Evolutionary conservation across 2,329 filamentous ascomycete species (phyloP).

Genomic region (Beauveria bassiana): DNA sequence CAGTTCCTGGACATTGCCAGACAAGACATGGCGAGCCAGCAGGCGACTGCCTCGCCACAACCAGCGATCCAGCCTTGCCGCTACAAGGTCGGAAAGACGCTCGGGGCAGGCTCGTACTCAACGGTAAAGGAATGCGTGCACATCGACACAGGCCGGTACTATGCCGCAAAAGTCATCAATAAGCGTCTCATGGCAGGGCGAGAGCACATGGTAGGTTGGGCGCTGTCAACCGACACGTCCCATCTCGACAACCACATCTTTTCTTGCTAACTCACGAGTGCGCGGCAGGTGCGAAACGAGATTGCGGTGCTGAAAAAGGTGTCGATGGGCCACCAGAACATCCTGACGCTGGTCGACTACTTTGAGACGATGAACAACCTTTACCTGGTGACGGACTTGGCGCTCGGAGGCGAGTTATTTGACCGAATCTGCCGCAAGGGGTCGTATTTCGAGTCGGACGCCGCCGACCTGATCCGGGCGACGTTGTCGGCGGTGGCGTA

Average conservation of each 20-base stretch:
- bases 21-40: constrained; percentile 20
- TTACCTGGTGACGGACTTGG: constrained; percentile 94
- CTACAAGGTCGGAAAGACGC: constrained; percentile 97
- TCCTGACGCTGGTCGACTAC: constrained; percentile 94
- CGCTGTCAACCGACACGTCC: background rate
- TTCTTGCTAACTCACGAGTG: background rate
- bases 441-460: constrained; percentile 96
- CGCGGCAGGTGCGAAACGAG: constrained; percentile 77
- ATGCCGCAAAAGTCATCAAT: constrained; percentile 99
- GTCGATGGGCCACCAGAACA: constrained; percentile 99
- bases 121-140: constrained; percentile 99
- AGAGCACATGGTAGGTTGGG: constrained; percentile 79
- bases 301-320: constrained; percentile 95
- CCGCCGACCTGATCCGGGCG: constrained; percentile 87
- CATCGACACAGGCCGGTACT: constrained; percentile 94
- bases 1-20: background rate
- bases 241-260: background rate
- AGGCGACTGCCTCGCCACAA: constrained; percentile 18
- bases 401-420: constrained; percentile 92
- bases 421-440: constrained; percentile 98
- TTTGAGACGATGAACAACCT: constrained; percentile 99
- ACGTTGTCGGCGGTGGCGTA: constrained; percentile 97
- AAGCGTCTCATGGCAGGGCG: constrained; percentile 95
- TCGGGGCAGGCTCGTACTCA: constrained; percentile 94
- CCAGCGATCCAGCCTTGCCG: constrained; percentile 86